These are phyloP conservation scores for Cucurbita ficifolia DNA, from an alignment of 306 rosid species.

Conservation along the genomic window DNA sequence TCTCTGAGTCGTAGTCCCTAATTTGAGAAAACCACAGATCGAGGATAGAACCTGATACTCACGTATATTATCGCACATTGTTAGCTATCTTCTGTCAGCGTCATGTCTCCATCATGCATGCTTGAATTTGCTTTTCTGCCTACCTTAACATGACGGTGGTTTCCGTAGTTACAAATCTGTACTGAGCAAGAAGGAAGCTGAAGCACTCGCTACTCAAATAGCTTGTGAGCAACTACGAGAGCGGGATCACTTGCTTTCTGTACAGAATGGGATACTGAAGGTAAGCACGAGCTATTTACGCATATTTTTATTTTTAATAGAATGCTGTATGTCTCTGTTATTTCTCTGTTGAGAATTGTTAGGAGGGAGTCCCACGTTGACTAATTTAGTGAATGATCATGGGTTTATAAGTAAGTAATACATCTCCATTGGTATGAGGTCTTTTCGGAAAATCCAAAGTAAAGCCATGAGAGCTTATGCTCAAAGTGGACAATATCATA, in stretches of 20 bases:
- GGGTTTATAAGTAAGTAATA: no score
- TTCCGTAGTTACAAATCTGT: constrained; percentile 42
- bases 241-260: constrained; percentile 73
- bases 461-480: no score
- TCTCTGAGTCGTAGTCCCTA: background rate
- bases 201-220: constrained; percentile 43
- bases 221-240: constrained; percentile 51
- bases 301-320: background rate
- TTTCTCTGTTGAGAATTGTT: background rate
- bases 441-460: no score
- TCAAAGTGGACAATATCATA: no score
- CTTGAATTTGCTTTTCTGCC: background rate
- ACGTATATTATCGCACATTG: no score
- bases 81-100: background rate
- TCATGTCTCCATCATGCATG: background rate
- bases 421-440: no score
- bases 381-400: no score
- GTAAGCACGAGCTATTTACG: constrained; percentile 15
- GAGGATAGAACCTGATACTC: background rate
- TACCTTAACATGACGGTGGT: background rate
- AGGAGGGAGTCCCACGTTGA: no score
- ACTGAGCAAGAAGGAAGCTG: constrained; percentile 42
- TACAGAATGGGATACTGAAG: constrained; percentile 80
- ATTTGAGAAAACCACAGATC: background rate
- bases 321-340: background rate